Conservation (phyloP, 2,329 filamentous ascomycete species). For the Microsporum ferrugineum region DNA sequence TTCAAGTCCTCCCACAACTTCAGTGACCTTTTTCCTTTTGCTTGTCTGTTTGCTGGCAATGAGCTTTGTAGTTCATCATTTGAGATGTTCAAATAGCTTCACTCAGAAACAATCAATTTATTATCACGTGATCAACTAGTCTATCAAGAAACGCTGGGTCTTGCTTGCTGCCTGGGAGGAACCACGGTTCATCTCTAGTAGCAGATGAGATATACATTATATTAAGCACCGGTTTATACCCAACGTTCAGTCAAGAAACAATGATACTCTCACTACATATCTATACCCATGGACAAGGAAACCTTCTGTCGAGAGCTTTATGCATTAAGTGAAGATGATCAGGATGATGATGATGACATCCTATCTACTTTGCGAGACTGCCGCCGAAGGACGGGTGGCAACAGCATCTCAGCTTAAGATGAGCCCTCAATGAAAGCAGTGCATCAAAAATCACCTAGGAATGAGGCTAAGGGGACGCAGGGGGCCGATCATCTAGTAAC, state of each 20-base stretch:
- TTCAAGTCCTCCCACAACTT: background rate
- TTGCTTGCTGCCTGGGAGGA: background rate
- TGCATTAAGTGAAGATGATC: constrained; percentile 20
- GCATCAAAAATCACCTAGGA: background rate
- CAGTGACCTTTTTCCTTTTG: background rate
- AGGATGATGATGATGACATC: constrained; percentile 18
- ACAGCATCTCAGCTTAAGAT: background rate
- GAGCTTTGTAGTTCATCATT: background rate
- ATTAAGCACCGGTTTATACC: background rate
- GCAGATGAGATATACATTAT: background rate
- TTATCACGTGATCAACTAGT: background rate
- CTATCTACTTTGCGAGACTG: constrained; percentile 11
- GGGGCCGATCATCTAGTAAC: background rate
- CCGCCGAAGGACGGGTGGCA: background rate
- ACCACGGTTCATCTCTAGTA: background rate
- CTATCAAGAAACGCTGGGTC: background rate
- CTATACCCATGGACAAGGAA: constrained; percentile 20
- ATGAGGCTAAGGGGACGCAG: background rate
- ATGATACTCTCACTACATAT: background rate
- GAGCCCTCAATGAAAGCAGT: background rate
- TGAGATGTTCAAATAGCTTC: background rate
- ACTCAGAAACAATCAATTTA: background rate
- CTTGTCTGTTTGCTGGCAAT: background rate
- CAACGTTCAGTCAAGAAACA: background rate
- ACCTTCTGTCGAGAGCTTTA: constrained; percentile 29